These are phyloP conservation scores for Coniella lustricola DNA, from an alignment of 2,329 filamentous ascomycete species.

Conservation along the genomic window DNA sequence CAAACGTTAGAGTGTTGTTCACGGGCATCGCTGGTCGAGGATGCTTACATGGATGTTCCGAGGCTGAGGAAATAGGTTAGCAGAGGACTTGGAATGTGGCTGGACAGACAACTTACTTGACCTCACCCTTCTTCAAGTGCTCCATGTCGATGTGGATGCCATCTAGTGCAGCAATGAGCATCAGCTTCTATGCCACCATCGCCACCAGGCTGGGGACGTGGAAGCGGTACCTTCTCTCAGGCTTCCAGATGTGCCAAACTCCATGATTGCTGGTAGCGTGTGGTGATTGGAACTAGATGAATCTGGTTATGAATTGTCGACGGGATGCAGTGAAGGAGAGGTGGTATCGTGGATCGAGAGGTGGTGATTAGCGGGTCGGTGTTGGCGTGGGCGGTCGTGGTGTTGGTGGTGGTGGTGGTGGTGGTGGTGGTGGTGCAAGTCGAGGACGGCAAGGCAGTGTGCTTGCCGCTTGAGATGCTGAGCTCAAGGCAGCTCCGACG, in stretches of 20 bases:
- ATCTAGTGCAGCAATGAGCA: slow-evolving; percentile 51
- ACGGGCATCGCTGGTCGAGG: slow-evolving; percentile 18
- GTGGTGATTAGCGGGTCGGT: no score
- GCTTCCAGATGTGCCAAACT: slow-evolving; percentile 55
- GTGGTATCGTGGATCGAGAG: not conserved
- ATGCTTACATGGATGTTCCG: slow-evolving; percentile 84
- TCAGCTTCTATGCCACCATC: slow-evolving; percentile 17
- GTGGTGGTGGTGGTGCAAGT: not conserved
- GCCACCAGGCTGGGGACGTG: not conserved
- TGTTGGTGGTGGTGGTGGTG: no score
- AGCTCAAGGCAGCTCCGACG: slow-evolving; percentile 42
- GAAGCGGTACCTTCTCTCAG: slow-evolving; percentile 52
- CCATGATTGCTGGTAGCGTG: slow-evolving; percentile 39
- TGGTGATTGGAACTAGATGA: not conserved
- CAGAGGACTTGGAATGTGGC: slow-evolving; percentile 6
- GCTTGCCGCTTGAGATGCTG: slow-evolving; percentile 18
- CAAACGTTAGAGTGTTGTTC: slow-evolving; percentile 21
- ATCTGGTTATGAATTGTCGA: no score
- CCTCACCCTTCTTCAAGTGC: slow-evolving; percentile 94
- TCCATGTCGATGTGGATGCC: slow-evolving; percentile 99
- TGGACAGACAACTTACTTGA: slow-evolving; percentile 64
- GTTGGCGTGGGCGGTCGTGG: no score
- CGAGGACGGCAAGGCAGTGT: not conserved
- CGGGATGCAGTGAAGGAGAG: not conserved
- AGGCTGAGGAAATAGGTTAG: slow-evolving; percentile 53